These are phyloP conservation scores for Tetragonia tetragonoides DNA, from an alignment of 148 eudicot genomes.

Conservation along the genomic window DNA sequence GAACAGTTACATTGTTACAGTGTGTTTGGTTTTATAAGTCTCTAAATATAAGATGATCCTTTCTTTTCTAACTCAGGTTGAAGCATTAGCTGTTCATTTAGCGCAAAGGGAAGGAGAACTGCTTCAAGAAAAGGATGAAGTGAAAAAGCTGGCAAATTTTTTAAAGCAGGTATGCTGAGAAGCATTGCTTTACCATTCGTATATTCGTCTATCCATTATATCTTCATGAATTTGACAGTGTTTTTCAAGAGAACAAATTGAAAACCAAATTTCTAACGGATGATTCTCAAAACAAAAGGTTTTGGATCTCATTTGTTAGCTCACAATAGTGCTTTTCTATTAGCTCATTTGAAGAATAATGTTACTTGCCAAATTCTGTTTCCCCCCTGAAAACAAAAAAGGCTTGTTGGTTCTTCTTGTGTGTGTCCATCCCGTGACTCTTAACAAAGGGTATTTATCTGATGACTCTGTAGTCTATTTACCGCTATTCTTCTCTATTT, in stretches of 20 bases:
- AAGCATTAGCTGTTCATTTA: conserved; percentile 94
- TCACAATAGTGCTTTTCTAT: background rate
- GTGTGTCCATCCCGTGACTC: background rate
- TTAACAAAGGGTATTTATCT: background rate
- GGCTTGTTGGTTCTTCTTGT: background rate
- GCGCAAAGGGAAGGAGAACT: conserved; percentile 95
- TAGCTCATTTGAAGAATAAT: background rate
- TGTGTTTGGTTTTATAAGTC: too few species aligned
- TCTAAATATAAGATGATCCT: background rate
- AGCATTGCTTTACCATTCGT: background rate
- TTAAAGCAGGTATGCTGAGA: conserved; percentile 70
- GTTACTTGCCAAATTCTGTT: background rate
- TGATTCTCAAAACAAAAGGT: background rate
- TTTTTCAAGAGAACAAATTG: background rate
- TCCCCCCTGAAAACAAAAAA: background rate
- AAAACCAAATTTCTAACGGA: background rate
- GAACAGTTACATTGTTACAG: background rate
- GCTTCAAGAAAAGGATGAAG: conserved; percentile 94
- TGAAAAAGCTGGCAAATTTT: conserved; percentile 83
- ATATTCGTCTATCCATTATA: background rate
- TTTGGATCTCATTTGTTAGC: background rate
- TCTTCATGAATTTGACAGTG: background rate
- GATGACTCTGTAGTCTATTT: background rate
- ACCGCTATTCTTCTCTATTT: background rate
- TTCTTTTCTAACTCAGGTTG: conserved; percentile 55